Evolutionary conservation across 495 filamentous ascomycete genomes (phyloP).

Genomic region (Aspergillus baeticus): DNA sequence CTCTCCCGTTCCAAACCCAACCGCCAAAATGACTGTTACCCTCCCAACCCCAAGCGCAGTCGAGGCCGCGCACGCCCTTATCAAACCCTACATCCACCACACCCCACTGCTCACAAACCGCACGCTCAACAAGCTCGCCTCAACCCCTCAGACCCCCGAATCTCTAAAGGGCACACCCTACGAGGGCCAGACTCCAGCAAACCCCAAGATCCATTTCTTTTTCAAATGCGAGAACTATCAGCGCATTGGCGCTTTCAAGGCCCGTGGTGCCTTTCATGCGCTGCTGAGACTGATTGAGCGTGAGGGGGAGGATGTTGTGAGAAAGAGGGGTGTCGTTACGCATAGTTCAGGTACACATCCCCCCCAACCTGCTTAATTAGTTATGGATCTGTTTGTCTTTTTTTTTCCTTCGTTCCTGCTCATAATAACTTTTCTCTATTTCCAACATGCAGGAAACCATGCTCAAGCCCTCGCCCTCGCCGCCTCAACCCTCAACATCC

Average conservation of each 20-base stretch:
- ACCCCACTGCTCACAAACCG: slow-evolving; percentile 79
- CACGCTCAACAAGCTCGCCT: slow-evolving; percentile 73
- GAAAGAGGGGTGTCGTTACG: slow-evolving; percentile 75
- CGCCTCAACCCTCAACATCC: slow-evolving; percentile 60
- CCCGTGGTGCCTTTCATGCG: slow-evolving; percentile 87
- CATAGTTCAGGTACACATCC: slow-evolving; percentile 73
- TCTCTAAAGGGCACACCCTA: slow-evolving; percentile 55
- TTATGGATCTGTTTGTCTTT: no score
- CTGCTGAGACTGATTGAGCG: slow-evolving; percentile 68
- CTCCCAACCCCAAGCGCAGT: slow-evolving; percentile 67
- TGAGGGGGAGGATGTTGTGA: slow-evolving; percentile 51
- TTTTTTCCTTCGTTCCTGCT: no score
- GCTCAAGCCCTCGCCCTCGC: slow-evolving; percentile 92
- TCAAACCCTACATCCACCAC: slow-evolving; percentile 72
- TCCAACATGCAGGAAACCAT: slow-evolving; percentile 70
- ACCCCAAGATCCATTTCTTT: slow-evolving; percentile 70
- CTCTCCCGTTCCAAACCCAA: background rate
- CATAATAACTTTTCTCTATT: background rate
- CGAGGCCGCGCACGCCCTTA: slow-evolving; percentile 65
- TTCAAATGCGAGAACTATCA: slow-evolving; percentile 98
- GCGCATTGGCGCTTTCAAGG: slow-evolving; percentile 91
- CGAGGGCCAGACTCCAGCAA: slow-evolving; percentile 56
- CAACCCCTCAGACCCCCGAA: slow-evolving; percentile 58
- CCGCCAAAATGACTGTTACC: background rate
- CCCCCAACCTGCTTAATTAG: background rate